phyloP scores from a whole-genome alignment of 306 rosid genomes.

The Glycine latifolia region DNA sequence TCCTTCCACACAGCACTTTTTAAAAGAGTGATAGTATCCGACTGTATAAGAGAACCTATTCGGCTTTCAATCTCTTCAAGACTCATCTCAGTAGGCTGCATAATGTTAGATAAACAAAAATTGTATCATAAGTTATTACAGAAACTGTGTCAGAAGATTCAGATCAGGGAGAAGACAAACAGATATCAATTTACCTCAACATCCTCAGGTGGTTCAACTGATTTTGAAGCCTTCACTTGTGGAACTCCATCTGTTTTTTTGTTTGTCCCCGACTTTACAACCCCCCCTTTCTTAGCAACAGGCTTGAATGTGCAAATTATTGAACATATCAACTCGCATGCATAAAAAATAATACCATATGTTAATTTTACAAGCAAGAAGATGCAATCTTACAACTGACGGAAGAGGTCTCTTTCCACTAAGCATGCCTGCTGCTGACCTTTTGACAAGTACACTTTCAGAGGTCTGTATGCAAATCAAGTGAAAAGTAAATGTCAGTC shows the following conservation, averaged over 20 bases:
- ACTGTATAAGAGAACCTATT: conserved; percentile 81
- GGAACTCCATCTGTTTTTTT: conserved; percentile 83
- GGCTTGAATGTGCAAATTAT: conserved; percentile 58
- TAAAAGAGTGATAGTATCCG: conserved; percentile 77
- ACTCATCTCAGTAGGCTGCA: conserved; percentile 94
- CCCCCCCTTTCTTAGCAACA: conserved; percentile 70
- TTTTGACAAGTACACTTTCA: conserved; percentile 73
- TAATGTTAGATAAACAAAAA: conserved; percentile 24
- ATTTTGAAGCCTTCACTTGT: conserved; percentile 65
- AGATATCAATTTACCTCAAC: conserved; percentile 71
- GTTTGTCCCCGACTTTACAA: conserved; percentile 63
- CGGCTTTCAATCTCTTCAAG: conserved; percentile 97
- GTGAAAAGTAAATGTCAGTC: conserved; percentile 9
- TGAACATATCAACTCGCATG: conserved; percentile 38
- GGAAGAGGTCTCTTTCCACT: conserved; percentile 96
- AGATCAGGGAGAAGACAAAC: conserved; percentile 1
- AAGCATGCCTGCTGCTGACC: conserved; percentile 98
- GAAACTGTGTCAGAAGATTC: conserved; percentile 18
- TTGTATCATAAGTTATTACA: conserved; percentile 8
- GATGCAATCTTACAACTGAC: conserved; percentile 73
- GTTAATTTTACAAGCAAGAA: conserved; percentile 29
- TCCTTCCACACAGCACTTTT: conserved; percentile 96
- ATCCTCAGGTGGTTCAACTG: conserved; percentile 80
- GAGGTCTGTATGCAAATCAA: conserved; percentile 62
- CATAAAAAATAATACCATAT: conserved; percentile 29